phyloP scores from a whole-genome alignment of 306 rosid species.

The Hylodesmum podocarpum region DNA sequence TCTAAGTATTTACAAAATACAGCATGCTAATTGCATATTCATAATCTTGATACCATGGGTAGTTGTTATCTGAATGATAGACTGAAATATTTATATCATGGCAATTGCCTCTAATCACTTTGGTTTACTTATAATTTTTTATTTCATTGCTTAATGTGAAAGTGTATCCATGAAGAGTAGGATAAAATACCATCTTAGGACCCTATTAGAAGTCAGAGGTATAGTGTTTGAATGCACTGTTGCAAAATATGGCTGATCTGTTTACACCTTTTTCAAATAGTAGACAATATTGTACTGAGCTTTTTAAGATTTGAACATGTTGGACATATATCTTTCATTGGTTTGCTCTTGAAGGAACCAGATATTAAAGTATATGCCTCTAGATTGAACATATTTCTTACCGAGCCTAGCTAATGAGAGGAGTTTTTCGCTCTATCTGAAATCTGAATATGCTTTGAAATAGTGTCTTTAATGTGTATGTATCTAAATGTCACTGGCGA shows the following conservation, averaged over 20 bases:
- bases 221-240: background rate
- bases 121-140: background rate
- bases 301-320: background rate
- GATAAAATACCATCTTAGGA: background rate
- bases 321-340: background rate
- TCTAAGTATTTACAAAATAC: too few species aligned
- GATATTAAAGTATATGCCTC: constrained; percentile 19
- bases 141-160: background rate
- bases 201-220: background rate
- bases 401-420: background rate
- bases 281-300: background rate
- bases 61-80: constrained; percentile 10
- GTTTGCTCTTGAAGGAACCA: background rate
- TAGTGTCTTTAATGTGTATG: constrained; percentile 14
- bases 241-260: constrained; percentile 11
- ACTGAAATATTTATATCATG: background rate
- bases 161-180: background rate
- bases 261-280: background rate
- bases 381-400: background rate
- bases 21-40: background rate
- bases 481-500: background rate
- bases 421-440: constrained; percentile 9
- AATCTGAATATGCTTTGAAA: constrained; percentile 18
- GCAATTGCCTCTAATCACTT: background rate
- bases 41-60: background rate